Evolutionary conservation across 2,329 filamentous ascomycete genomes (phyloP).

Genomic region (Scopulariopsis brevicaulis): DNA sequence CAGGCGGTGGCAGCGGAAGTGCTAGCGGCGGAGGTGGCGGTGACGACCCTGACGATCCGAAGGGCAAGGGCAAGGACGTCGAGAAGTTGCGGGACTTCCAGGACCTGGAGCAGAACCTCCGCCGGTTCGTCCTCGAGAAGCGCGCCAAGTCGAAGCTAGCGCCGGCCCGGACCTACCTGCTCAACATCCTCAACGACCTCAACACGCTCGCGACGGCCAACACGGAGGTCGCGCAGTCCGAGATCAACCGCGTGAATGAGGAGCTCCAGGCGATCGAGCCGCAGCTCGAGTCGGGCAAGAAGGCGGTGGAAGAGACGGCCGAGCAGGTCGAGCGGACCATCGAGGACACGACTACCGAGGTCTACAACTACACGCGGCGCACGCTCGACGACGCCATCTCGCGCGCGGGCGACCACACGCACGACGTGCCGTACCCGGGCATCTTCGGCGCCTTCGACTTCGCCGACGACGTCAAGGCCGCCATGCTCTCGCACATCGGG

Average conservation of each 20-base stretch:
- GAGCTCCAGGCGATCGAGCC: constrained; percentile 80
- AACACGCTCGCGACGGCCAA: constrained; percentile 77
- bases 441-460: constrained; percentile 79
- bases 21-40: constrained; percentile 41
- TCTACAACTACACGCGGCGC: constrained; percentile 74
- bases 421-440: constrained; percentile 79
- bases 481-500: constrained; percentile 83
- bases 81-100: constrained; percentile 87
- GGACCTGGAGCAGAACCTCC: constrained; percentile 74
- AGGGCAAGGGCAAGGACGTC: constrained; percentile 75
- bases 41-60: constrained; percentile 47
- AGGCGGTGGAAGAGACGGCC: constrained; percentile 66
- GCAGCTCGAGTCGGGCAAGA: constrained; percentile 71
- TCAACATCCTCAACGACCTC: constrained; percentile 86
- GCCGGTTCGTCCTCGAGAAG: constrained; percentile 93
- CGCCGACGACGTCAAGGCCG: constrained; percentile 82
- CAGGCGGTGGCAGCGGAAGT: constrained; percentile 37
- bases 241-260: constrained; percentile 70
- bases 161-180: constrained; percentile 86
- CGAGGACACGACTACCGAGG: constrained; percentile 72
- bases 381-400: constrained; percentile 66
- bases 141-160: constrained; percentile 89
- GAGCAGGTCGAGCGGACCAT: constrained; percentile 74
- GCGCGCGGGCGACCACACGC: constrained; percentile 63
- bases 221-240: constrained; percentile 71